A percentile compares a stretch with the other conserved stretches of the same genome.
Evolutionary conservation across 148 eudicot genomes (phyloP).

Genomic region (Rhododendron griersonianum): DNA sequence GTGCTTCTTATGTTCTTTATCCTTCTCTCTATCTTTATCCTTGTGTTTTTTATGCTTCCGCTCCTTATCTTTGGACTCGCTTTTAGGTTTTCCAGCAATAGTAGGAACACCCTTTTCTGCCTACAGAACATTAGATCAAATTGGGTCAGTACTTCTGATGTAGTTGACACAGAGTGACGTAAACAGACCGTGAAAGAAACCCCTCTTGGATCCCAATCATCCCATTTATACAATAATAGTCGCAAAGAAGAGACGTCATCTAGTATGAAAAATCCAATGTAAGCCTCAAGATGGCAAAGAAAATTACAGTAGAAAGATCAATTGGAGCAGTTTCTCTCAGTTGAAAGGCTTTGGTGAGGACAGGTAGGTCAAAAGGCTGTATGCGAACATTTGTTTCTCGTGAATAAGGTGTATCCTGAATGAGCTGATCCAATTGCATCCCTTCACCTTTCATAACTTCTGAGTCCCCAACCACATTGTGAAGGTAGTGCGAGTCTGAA

Average conservation of each 20-base stretch:
- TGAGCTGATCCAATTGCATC: conserved; percentile 88
- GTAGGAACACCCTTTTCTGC: conserved; percentile 86
- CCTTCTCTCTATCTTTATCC: conserved; percentile 82
- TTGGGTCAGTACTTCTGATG: conserved; percentile 4
- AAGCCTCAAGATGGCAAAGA: not conserved
- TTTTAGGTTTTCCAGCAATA: conserved; percentile 64
- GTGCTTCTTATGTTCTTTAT: conserved; percentile 94
- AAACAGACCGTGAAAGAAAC: not conserved
- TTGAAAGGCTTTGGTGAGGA: conserved; percentile 76
- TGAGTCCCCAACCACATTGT: conserved; percentile 89
- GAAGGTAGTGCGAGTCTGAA: conserved; percentile 89
- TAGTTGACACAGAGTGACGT: not conserved
- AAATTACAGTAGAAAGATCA: conserved; percentile 72
- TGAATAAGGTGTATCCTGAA: conserved; percentile 48
- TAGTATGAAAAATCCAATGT: not conserved
- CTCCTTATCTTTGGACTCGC: conserved; percentile 87
- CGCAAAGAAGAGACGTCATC: not conserved
- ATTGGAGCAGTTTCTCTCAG: conserved; percentile 68
- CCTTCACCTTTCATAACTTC: conserved; percentile 95
- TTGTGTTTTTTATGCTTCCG: conserved; percentile 82
- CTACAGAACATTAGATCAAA: conserved; percentile 30
- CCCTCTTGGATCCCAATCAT: not conserved
- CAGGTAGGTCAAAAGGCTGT: conserved; percentile 69
- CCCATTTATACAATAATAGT: not conserved
- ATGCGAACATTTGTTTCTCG: conserved; percentile 57